Conservation (phyloP, 2,329 filamentous ascomycete genomes). For the Curvularia spicifera region DNA sequence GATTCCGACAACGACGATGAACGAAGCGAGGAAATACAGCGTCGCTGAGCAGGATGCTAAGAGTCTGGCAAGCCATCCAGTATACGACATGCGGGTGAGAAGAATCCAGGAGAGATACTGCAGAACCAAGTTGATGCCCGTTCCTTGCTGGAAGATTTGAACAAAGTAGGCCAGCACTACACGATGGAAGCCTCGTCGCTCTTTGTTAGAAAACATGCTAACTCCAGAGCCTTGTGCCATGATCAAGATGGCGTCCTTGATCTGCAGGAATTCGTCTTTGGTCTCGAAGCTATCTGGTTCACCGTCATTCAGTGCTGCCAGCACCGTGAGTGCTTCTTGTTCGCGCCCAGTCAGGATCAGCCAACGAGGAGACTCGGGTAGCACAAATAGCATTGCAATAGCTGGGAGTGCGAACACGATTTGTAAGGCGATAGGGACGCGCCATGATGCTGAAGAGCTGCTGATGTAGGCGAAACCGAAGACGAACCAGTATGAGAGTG, state of each 20-base stretch:
- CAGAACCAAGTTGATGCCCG: conserved; percentile 41
- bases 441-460: conserved; percentile 51
- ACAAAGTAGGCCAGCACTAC: conserved; percentile 52
- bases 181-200: conserved; percentile 52
- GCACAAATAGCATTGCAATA: conserved; percentile 57
- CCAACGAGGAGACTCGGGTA: conserved; percentile 66
- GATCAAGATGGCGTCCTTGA: conserved; percentile 43
- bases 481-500: conserved; percentile 61
- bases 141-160: conserved; percentile 54
- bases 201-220: conserved; percentile 39
- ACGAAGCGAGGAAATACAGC: conserved; percentile 47
- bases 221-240: conserved; percentile 38
- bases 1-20: conserved; percentile 48
- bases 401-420: conserved; percentile 63
- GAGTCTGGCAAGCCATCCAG: conserved; percentile 52
- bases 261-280: conserved; percentile 51
- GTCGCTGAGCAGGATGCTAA: conserved; percentile 49
- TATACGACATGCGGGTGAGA: conserved; percentile 57
- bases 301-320: conserved; percentile 41
- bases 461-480: conserved; percentile 58
- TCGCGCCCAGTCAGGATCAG: conserved; percentile 63
- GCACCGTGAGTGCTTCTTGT: conserved; percentile 48
- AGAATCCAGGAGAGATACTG: conserved; percentile 59
- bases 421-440: conserved; percentile 65
- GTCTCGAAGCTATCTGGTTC: conserved; percentile 35